Conservation (phyloP, 2,329 filamentous ascomycete genomes). For the Fonsecaea multimorphosa region DNA sequence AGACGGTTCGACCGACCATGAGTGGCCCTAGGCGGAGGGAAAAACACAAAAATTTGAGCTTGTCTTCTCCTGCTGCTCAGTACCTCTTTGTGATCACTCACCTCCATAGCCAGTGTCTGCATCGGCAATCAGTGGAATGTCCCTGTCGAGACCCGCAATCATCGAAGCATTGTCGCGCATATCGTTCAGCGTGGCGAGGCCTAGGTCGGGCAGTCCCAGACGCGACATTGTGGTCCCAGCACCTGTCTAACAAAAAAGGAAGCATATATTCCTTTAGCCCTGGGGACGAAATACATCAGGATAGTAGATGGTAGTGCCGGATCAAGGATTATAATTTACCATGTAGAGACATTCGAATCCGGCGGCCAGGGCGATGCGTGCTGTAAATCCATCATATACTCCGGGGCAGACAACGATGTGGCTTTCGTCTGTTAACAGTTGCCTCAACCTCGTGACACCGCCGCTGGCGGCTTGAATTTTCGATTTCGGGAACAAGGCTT, state of each 20-base stretch:
- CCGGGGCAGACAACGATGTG: constrained; percentile 55
- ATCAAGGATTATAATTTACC: constrained; percentile 32
- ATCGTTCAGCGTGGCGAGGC: constrained; percentile 58
- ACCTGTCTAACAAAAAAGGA: constrained; percentile 47
- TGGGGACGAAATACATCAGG: no score
- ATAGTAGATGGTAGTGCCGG: neutral
- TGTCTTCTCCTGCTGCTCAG: neutral
- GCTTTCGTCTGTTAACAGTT: constrained; percentile 43
- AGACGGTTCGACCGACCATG: constrained; percentile 57
- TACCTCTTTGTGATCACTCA: neutral
- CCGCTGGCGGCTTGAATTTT: constrained; percentile 11
- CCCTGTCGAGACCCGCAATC: constrained; percentile 58
- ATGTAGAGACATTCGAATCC: constrained; percentile 60
- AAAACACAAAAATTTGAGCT: neutral
- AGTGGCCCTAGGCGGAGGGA: constrained; percentile 45
- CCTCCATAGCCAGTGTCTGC: constrained; percentile 61
- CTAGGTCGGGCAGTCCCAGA: constrained; percentile 58
- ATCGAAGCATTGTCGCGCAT: constrained; percentile 61
- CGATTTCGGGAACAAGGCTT: neutral
- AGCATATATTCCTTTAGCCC: no score
- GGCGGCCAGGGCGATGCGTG: constrained; percentile 55
- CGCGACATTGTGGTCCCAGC: constrained; percentile 57
- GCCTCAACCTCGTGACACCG: constrained; percentile 40
- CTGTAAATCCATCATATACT: constrained; percentile 60
- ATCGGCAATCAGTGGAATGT: constrained; percentile 59